Conservation (phyloP, 148 eudicot species). For the Linanthus parryae region DNA sequence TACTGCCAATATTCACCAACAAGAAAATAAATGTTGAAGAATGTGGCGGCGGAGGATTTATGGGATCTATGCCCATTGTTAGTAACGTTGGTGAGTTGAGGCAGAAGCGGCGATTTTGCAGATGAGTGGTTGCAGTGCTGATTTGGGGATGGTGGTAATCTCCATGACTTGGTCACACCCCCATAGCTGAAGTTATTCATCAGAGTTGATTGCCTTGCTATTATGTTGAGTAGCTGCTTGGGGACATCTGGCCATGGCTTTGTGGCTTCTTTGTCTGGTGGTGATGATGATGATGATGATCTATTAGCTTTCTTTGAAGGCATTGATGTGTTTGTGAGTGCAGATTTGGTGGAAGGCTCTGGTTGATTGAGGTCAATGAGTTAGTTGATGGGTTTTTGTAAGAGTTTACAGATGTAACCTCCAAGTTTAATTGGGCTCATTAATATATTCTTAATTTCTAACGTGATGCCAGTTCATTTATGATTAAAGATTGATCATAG, state of each 20-base stretch:
- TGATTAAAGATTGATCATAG: too few relatives aligned
- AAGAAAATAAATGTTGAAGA: neutral
- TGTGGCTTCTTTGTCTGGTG: constrained; percentile 5
- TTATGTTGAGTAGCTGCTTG: neutral
- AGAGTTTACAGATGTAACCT: neutral
- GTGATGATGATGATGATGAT: too few relatives aligned
- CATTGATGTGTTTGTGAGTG: constrained; percentile 3
- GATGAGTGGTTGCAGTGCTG: neutral
- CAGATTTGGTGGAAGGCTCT: neutral
- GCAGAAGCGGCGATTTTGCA: too few relatives aligned
- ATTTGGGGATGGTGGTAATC: neutral
- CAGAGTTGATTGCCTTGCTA: constrained; percentile 5
- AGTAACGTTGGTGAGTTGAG: neutral
- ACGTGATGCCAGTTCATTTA: too few relatives aligned
- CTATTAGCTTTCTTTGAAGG: too few relatives aligned
- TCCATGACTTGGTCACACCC: constrained; percentile 10
- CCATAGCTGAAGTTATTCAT: constrained; percentile 11
- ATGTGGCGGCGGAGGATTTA: neutral
- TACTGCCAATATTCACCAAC: neutral
- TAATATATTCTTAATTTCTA: too few relatives aligned
- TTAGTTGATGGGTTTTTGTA: neutral
- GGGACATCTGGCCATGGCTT: constrained; percentile 20
- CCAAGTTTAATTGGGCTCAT: too few relatives aligned
- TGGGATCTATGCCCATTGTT: neutral
- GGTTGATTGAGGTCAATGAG: neutral